Evolutionary conservation across 768 basidiomycete species (phyloP).

Genomic region (Boletus reticulatus): DNA sequence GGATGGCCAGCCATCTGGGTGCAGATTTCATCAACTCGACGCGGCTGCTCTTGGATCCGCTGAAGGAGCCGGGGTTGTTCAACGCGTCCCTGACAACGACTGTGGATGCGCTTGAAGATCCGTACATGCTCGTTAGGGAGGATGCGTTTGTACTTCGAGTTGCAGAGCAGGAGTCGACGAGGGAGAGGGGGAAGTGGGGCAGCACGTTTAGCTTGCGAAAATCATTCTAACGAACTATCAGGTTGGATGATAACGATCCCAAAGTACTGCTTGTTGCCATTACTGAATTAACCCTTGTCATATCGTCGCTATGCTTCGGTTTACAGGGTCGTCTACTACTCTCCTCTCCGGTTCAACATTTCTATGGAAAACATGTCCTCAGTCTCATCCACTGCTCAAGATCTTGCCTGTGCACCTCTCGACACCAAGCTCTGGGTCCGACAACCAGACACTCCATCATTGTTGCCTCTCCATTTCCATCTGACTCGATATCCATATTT

Average conservation of each 20-base stretch:
- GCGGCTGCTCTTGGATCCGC: conserved; percentile 9
- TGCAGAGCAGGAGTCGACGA: no score
- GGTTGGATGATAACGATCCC: no score
- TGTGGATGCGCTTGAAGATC: neutral
- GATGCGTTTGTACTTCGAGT: neutral
- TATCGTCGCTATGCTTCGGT: conserved; percentile 2
- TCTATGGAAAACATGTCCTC: conserved; percentile 10
- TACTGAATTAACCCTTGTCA: neutral
- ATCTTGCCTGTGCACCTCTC: neutral
- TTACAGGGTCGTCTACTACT: neutral
- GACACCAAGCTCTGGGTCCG: neutral
- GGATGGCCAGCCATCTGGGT: conserved; percentile 1
- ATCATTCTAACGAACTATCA: no score
- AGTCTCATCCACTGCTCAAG: conserved; percentile 8
- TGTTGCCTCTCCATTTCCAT: no score
- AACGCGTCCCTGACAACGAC: conserved; percentile 4
- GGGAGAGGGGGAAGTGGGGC: no score
- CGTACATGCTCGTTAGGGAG: conserved; percentile 6
- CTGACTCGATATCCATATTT: neutral
- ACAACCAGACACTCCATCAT: conserved; percentile 8
- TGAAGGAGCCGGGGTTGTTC: conserved; percentile 14
- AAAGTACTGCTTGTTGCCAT: no score
- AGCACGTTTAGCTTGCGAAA: no score
- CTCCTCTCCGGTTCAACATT: conserved; percentile 15
- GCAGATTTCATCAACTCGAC: conserved; percentile 9